Base-by-base conservation (phyloP, 2,329 filamentous ascomycete species). In the Huntiella decipiens region DNA sequence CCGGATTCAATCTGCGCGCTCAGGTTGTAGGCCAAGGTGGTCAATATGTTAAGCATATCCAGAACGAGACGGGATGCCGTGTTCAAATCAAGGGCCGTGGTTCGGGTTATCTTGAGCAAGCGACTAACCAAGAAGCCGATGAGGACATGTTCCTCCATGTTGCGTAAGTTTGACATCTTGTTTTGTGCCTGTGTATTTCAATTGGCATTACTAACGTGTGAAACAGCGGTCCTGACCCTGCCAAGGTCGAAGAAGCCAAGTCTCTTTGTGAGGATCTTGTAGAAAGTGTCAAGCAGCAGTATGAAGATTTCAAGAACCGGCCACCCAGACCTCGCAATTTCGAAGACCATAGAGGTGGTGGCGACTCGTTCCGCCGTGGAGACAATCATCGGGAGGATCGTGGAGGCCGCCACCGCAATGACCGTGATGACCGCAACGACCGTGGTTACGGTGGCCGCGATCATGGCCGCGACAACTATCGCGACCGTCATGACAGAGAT, bases 21-120 rank as follows among this genome's bases (percentile, higher is more conserved):
- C 87, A 96, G 59, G 88, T 98, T 40, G 91, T 98, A 46, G 91
- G 91, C 43, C 82, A 88, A 54, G 86, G 86, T 31, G 91, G 91
- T 50, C 82, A 84, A 38, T 95, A 96, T 58, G 91, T 98, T 51
- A 98, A 98, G 63, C 88, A 95, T 58, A 96, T 98, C 53, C 91
- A 96, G 63, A 79, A 87, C 58, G 86, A 94, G 62, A 96, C 91
- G 11, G 74, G 83, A 51, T 96, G 91, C 60, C 83, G 88, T 54
- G 91, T 98, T 19, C 91, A 98, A 61, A 98, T 98, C 65, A 98
- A 98, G 61, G 91, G 91, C 13, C 84, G 83, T 52, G 87, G 87
- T 35, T 96, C 87, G 45, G 91, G 91, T 11, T 98, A 93, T 59
- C 78, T 93, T 57, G 91, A 98, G 60, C 77, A 80, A 40, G 76